A percentile compares a stretch with the other conserved stretches of the same genome.
Evolutionary conservation across 805 yeast genomes (phyloP).

Genomic region (Saturnispora halmiae): DNA sequence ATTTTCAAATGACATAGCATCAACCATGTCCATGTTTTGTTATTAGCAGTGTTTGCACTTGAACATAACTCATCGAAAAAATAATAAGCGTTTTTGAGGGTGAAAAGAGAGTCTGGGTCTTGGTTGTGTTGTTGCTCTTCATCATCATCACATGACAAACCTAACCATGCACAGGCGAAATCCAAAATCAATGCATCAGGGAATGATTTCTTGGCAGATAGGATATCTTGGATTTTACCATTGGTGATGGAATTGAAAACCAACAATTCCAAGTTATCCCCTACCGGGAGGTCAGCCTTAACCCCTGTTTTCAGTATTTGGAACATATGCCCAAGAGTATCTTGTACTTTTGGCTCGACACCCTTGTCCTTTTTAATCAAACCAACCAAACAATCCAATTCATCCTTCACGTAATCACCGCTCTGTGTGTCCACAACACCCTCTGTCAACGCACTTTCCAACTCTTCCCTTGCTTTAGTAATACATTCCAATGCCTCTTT

Average conservation of each 20-base stretch:
- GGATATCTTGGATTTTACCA: slow-evolving; percentile 29
- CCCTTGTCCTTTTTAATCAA: slow-evolving; percentile 11
- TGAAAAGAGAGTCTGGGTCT: no score
- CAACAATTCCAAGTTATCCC: slow-evolving; percentile 6
- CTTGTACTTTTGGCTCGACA: slow-evolving; percentile 1
- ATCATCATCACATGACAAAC: no score
- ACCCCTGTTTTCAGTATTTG: neutral
- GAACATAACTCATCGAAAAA: slow-evolving; percentile 77
- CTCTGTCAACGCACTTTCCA: neutral
- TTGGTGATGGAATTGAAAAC: neutral
- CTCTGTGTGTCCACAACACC: slow-evolving; percentile 6
- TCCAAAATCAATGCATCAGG: slow-evolving; percentile 72
- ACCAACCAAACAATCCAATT: slow-evolving; percentile 14
- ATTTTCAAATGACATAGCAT: slow-evolving; percentile 71
- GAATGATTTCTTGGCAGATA: slow-evolving; percentile 38
- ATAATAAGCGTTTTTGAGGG: slow-evolving; percentile 43
- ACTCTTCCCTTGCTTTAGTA: neutral
- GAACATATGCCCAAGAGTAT: slow-evolving; percentile 2
- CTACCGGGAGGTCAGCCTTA: neutral
- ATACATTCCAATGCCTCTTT: neutral
- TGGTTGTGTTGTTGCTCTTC: no score
- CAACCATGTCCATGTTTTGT: slow-evolving; percentile 49
- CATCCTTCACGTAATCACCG: slow-evolving; percentile 11
- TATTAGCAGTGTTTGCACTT: slow-evolving; percentile 35
- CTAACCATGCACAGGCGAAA: slow-evolving; percentile 65